Evolutionary conservation across 768 basidiomycete species (phyloP).

Genomic region (Tephrocybe sp.): DNA sequence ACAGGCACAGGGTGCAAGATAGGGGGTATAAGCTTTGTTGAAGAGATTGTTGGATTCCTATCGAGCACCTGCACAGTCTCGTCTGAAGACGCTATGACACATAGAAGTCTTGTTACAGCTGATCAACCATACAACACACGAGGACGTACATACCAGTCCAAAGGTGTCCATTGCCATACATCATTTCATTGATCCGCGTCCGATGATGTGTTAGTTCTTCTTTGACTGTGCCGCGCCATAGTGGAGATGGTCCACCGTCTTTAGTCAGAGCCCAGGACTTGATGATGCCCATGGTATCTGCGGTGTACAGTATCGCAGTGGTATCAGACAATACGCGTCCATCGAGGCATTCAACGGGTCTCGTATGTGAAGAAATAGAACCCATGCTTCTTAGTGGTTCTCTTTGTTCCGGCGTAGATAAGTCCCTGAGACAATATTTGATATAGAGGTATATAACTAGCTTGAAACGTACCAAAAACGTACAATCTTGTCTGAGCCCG

Average conservation of each 20-base stretch:
- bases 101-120: background rate
- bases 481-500: slow-evolving; percentile 87
- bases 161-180: slow-evolving; percentile 65
- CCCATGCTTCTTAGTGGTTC: slow-evolving; percentile 53
- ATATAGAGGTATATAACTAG: too few relatives aligned
- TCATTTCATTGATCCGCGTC: slow-evolving; percentile 78
- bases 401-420: slow-evolving; percentile 43
- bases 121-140: background rate
- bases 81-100: slow-evolving; percentile 79
- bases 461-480: slow-evolving; percentile 73
- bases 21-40: slow-evolving; percentile 43
- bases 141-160: slow-evolving; percentile 79
- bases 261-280: slow-evolving; percentile 74
- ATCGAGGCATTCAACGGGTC: slow-evolving; percentile 82
- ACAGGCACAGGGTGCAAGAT: slow-evolving; percentile 66
- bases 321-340: slow-evolving; percentile 48
- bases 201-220: slow-evolving; percentile 73
- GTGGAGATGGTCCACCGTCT: slow-evolving; percentile 32
- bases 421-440: slow-evolving; percentile 49
- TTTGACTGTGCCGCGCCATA: slow-evolving; percentile 52
- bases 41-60: slow-evolving; percentile 31
- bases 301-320: slow-evolving; percentile 67
- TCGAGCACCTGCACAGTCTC: slow-evolving; percentile 71
- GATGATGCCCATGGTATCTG: slow-evolving; percentile 91
- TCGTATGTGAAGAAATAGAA: slow-evolving; percentile 80